Conservation (phyloP, 495 filamentous ascomycete genomes). For the Hypoxylon fragiforme region DNA sequence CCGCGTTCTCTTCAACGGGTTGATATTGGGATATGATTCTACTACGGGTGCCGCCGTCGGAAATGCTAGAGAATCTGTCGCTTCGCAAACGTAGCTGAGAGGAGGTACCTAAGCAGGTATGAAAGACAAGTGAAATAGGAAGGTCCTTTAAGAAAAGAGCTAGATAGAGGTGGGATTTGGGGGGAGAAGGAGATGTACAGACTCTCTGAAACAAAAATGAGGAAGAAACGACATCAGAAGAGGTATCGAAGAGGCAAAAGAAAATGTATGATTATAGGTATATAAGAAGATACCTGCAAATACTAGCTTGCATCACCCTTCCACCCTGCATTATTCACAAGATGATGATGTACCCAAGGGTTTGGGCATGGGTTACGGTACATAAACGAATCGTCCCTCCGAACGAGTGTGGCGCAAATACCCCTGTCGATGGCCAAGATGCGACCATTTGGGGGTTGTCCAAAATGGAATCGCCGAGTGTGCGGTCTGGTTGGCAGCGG, state of each 20-base stretch:
- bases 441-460: slow-evolving; percentile 29
- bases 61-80: slow-evolving; percentile 7
- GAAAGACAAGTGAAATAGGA: slow-evolving; percentile 9
- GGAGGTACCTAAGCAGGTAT: too few relatives aligned
- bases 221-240: slow-evolving; percentile 26
- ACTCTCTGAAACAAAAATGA: slow-evolving; percentile 8
- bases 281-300: slow-evolving; percentile 39
- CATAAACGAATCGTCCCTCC: slow-evolving; percentile 20
- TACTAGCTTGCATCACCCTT: slow-evolving; percentile 33
- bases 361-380: slow-evolving; percentile 29
- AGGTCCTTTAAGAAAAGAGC: slow-evolving; percentile 3
- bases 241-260: slow-evolving; percentile 30
- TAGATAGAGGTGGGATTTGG: slow-evolving; percentile 13
- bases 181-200: slow-evolving; percentile 14
- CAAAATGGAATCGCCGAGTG: slow-evolving; percentile 32
- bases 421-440: slow-evolving; percentile 33
- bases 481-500: slow-evolving; percentile 29
- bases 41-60: slow-evolving; percentile 10
- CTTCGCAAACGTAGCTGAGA: not conserved
- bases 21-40: slow-evolving; percentile 3
- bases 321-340: slow-evolving; percentile 21
- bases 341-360: slow-evolving; percentile 30
- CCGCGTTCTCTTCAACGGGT: slow-evolving; percentile 9
- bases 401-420: slow-evolving; percentile 31
- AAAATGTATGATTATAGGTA: slow-evolving; percentile 26